These are phyloP conservation scores for Xylaria nigripes DNA, from an alignment of 495 filamentous ascomycete species.

Conservation along the genomic window DNA sequence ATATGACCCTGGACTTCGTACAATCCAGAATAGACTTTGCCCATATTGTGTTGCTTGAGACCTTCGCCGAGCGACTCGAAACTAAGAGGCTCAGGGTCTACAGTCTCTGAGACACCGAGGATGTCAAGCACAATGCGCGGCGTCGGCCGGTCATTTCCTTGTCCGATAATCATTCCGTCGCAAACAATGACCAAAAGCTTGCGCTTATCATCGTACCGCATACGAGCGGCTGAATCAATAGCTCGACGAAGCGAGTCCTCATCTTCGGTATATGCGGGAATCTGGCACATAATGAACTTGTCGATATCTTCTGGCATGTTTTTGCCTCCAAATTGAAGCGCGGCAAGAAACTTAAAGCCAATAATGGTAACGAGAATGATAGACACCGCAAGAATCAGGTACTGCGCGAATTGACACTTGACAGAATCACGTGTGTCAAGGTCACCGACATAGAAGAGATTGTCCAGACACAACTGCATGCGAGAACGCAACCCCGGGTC, in stretches of 20 bases:
- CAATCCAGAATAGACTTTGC: constrained; percentile 93
- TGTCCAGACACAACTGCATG: constrained; percentile 84
- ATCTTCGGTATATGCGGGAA: constrained; percentile 96
- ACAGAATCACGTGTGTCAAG: constrained; percentile 85
- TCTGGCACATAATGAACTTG: constrained; percentile 97
- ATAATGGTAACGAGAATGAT: constrained; percentile 74
- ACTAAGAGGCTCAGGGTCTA: constrained; percentile 95
- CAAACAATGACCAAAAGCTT: constrained; percentile 92
- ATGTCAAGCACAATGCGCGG: constrained; percentile 96
- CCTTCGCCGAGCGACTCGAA: constrained; percentile 96
- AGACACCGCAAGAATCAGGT: constrained; percentile 86
- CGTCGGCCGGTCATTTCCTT: constrained; percentile 93
- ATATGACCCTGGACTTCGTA: constrained; percentile 98
- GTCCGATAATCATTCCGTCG: constrained; percentile 99
- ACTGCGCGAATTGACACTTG: constrained; percentile 79
- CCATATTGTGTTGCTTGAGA: constrained; percentile 98
- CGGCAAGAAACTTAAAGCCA: constrained; percentile 92
- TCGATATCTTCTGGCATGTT: constrained; percentile 90
- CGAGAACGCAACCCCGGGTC: constrained; percentile 42
- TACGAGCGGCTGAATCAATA: constrained; percentile 90
- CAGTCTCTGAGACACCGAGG: constrained; percentile 82
- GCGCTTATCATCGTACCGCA: constrained; percentile 97
- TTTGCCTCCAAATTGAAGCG: constrained; percentile 86
- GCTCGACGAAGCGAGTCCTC: constrained; percentile 94
- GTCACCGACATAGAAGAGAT: constrained; percentile 90